A percentile compares a stretch with the other conserved stretches of the same genome.
These are phyloP conservation scores for Globisporangium middletonii DNA, from an alignment of 352 stramenopile species.

Conservation along the genomic window DNA sequence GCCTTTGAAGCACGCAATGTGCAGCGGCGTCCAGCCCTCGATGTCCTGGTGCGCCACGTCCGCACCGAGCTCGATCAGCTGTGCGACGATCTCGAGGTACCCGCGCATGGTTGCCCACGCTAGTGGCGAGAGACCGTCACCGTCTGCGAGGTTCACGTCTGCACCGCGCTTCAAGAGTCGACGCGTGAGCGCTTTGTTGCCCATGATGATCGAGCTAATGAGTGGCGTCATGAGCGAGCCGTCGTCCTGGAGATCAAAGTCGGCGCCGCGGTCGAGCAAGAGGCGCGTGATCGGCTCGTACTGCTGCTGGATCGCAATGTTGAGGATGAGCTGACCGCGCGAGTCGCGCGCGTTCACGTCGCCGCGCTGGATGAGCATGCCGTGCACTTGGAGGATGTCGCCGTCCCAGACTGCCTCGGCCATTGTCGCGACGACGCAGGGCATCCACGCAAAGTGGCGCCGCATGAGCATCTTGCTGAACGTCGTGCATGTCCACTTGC, in stretches of 20 bases:
- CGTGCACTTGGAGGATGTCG: conserved; percentile 69
- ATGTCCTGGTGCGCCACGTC: conserved; percentile 57
- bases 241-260: conserved; percentile 64
- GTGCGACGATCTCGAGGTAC: conserved; percentile 68
- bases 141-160: conserved; percentile 47
- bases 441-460: conserved; percentile 62
- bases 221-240: conserved; percentile 49
- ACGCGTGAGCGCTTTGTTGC: conserved; percentile 69
- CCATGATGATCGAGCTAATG: conserved; percentile 76
- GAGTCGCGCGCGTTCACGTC: conserved; percentile 55
- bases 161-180: conserved; percentile 50
- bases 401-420: conserved; percentile 67
- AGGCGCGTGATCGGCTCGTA: conserved; percentile 65
- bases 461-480: conserved; percentile 40
- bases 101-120: conserved; percentile 59
- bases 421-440: conserved; percentile 52
- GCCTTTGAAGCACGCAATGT: conserved; percentile 71
- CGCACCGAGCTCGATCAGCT: conserved; percentile 52
- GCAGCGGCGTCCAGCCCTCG: conserved; percentile 60
- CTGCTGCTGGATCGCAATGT: conserved; percentile 76
- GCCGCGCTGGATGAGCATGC: conserved; percentile 37
- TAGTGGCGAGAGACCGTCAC: conserved; percentile 57
- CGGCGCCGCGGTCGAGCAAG: conserved; percentile 58
- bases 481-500: conserved; percentile 44
- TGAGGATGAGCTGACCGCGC: conserved; percentile 49